Percentiles rank a stretch among this genome's conserved stretches.
phyloP scores from a whole-genome alignment of 495 filamentous ascomycete genomes.

The Penicillium atrosanguineum region DNA sequence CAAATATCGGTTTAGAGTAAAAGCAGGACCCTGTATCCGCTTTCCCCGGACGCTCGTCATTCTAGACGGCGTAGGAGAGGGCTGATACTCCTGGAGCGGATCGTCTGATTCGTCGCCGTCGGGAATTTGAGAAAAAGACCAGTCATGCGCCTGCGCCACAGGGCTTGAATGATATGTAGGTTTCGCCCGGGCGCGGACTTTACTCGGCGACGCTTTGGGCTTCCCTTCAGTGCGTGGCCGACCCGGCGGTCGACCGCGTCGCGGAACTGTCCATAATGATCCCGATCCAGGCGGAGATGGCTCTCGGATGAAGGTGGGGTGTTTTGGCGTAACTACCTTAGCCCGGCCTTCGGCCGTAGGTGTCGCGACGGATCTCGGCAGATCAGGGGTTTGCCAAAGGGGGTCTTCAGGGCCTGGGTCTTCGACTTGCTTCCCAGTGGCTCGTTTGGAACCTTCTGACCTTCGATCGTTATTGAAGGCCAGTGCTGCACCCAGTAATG shows the following conservation, averaged over 20 bases:
- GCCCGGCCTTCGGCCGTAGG: conserved; percentile 25
- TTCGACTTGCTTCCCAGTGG: conserved; percentile 1
- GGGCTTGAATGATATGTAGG: conserved; percentile 36
- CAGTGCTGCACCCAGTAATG: conserved; percentile 23
- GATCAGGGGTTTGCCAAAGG: conserved; percentile 42
- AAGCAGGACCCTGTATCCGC: conserved; percentile 4
- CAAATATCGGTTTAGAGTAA: background rate
- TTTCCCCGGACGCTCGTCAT: conserved; percentile 24
- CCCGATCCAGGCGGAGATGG: conserved; percentile 37
- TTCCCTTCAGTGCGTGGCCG: conserved; percentile 25
- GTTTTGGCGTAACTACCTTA: conserved; percentile 13
- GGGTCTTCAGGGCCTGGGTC: conserved; percentile 14
- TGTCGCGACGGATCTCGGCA: conserved; percentile 34
- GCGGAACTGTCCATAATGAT: conserved; percentile 40
- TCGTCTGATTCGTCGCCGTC: conserved; percentile 47
- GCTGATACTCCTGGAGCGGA: conserved; percentile 41
- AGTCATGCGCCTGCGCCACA: conserved; percentile 36
- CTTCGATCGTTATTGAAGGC: background rate
- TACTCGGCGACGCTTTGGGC: conserved; percentile 20
- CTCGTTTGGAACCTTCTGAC: background rate
- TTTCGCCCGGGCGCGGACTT: conserved; percentile 22
- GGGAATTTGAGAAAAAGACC: conserved; percentile 40
- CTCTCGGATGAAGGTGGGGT: conserved; percentile 13
- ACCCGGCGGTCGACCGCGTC: conserved; percentile 21
- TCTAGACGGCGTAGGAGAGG: conserved; percentile 32